Evolutionary conservation across 176 grass and related monocot species (phyloP).

Genomic region (sorghum (Sorghum bicolor)): DNA sequence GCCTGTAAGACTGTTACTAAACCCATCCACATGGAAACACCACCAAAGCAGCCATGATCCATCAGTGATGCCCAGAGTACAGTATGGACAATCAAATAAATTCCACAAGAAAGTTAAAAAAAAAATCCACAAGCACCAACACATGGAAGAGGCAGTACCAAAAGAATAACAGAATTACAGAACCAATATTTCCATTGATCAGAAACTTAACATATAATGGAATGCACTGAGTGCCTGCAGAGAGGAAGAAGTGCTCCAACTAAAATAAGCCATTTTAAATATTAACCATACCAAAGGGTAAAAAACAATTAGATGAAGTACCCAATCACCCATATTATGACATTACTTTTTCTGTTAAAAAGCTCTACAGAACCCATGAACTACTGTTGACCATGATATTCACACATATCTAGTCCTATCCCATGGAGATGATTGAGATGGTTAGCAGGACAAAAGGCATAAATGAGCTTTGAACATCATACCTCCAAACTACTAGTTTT

Average conservation of each 20-base stretch:
- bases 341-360: neutral
- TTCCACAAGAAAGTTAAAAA: neutral
- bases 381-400: neutral
- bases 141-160: neutral
- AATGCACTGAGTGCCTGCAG: neutral
- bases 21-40: neutral
- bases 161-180: neutral
- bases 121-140: neutral
- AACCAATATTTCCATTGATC: neutral
- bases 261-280: conserved; percentile 3
- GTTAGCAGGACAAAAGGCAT: neutral
- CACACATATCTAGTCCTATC: neutral
- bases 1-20: conserved; percentile 1
- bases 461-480: neutral
- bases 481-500: neutral
- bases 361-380: neutral
- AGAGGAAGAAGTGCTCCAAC: neutral
- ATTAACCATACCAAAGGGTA: neutral
- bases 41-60: neutral
- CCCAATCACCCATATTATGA: neutral
- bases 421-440: neutral
- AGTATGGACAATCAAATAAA: conserved; percentile 14
- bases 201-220: neutral
- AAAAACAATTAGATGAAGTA: conserved; percentile 2
- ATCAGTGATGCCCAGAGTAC: neutral